phyloP scores from a whole-genome alignment of 768 basidiomycete genomes.

The Chalciporus piperatus region DNA sequence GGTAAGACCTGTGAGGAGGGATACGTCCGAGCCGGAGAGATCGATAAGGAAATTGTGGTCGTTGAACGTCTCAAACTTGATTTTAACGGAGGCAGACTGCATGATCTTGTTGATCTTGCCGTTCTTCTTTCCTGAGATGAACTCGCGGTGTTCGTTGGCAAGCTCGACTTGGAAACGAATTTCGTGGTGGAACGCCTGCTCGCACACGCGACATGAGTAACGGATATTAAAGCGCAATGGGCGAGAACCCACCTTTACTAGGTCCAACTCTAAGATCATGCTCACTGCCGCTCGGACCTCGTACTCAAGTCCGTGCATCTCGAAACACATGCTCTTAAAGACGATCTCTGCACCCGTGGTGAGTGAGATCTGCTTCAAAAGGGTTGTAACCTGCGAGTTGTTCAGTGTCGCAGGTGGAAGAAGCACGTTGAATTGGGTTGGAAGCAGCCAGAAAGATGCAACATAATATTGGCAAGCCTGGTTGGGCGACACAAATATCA shows the following conservation, averaged over 20 bases:
- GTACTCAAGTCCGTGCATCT: constrained; percentile 91
- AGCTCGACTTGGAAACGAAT: constrained; percentile 98
- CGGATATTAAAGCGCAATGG: not conserved
- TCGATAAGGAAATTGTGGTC: constrained; percentile 95
- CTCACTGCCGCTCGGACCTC: constrained; percentile 84
- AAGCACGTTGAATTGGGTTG: constrained; percentile 89
- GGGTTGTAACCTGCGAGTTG: constrained; percentile 74
- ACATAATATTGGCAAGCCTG: constrained; percentile 95
- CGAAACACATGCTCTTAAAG: constrained; percentile 96
- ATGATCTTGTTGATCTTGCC: constrained; percentile 99
- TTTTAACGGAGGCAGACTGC: constrained; percentile 95
- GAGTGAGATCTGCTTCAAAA: constrained; percentile 84
- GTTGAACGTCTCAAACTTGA: constrained; percentile 98
- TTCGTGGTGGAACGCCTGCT: constrained; percentile 90
- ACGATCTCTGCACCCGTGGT: constrained; percentile 91
- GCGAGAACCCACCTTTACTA: constrained; percentile 68
- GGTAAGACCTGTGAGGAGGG: constrained; percentile 82
- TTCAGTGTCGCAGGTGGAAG: constrained; percentile 81
- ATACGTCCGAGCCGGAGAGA: constrained; percentile 79
- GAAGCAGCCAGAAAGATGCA: constrained; percentile 96
- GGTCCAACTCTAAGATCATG: constrained; percentile 87
- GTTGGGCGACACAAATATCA: not conserved
- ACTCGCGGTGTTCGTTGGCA: constrained; percentile 96
- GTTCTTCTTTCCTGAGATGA: constrained; percentile 99
- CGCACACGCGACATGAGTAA: not conserved